Conservation (phyloP, 2,329 filamentous ascomycete genomes). For the Diplodia intermedia region DNA sequence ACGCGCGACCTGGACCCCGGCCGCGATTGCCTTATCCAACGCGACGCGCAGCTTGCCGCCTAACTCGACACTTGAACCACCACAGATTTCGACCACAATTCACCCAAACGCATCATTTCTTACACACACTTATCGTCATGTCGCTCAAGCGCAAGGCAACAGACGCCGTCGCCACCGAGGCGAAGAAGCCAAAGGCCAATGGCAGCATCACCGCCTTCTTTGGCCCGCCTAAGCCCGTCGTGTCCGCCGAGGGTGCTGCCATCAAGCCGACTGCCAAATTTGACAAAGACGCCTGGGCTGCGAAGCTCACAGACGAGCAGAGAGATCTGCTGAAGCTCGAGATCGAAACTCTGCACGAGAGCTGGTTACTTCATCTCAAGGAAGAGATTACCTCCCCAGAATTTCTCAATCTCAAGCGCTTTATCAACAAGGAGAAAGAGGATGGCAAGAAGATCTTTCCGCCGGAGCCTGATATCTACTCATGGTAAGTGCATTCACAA, state of each 20-base stretch:
- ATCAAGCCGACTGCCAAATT: conserved; percentile 63
- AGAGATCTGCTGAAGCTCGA: conserved; percentile 83
- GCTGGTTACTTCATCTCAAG: conserved; percentile 88
- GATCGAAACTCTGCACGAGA: conserved; percentile 89
- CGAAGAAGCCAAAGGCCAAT: conserved; percentile 65
- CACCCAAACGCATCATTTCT: conserved; percentile 18
- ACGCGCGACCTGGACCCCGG: conserved; percentile 13
- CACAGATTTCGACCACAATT: background rate
- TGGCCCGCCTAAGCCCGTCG: conserved; percentile 56
- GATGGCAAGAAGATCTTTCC: conserved; percentile 83
- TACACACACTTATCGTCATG: conserved; percentile 44
- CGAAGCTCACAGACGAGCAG: conserved; percentile 79
- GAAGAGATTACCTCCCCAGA: conserved; percentile 80
- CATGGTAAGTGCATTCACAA: conserved; percentile 69
- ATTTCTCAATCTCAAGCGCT: conserved; percentile 87
- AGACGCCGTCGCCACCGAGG: conserved; percentile 51
- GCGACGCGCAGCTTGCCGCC: conserved; percentile 19
- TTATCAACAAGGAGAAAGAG: conserved; percentile 78
- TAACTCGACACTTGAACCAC: conserved; percentile 5
- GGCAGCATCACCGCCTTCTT: conserved; percentile 92
- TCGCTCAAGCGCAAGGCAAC: conserved; percentile 60
- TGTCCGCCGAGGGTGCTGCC: conserved; percentile 38
- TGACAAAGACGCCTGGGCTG: conserved; percentile 90
- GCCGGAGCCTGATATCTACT: conserved; percentile 87
- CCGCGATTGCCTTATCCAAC: conserved; percentile 26